Percentiles rank a stretch among this genome's conserved stretches.
These are phyloP conservation scores for Aspergillus egyptiacus DNA, from an alignment of 495 filamentous ascomycete species.

Conservation along the genomic window DNA sequence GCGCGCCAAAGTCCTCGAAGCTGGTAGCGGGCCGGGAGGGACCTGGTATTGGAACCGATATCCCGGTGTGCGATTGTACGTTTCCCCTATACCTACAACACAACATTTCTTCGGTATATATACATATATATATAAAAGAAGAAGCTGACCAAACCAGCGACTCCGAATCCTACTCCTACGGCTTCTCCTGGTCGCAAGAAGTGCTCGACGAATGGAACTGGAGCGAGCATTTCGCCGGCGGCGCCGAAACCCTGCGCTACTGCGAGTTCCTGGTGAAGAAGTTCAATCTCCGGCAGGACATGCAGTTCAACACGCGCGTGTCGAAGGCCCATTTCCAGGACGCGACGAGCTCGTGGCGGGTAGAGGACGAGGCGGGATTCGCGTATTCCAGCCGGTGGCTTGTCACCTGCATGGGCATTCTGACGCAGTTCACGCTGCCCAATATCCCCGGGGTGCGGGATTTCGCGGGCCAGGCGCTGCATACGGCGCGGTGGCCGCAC, in stretches of 20 bases:
- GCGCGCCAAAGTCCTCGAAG: conserved; percentile 41
- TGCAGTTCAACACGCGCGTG: conserved; percentile 25
- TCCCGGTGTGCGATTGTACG: conserved; percentile 26
- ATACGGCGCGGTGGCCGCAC: conserved; percentile 40
- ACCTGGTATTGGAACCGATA: conserved; percentile 40
- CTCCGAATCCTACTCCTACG: conserved; percentile 20
- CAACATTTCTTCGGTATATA: too few species aligned
- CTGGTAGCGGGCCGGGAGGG: conserved; percentile 39
- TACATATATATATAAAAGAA: too few species aligned
- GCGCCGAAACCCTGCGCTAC: conserved; percentile 21
- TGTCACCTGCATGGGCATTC: conserved; percentile 16
- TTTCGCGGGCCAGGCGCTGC: conserved; percentile 27
- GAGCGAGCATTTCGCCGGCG: conserved; percentile 22
- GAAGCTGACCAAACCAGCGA: too few species aligned
- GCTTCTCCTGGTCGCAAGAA: conserved; percentile 20
- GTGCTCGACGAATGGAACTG: conserved; percentile 26
- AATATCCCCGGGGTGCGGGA: conserved; percentile 18
- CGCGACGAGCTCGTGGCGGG: conserved; percentile 8
- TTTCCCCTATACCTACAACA: too few species aligned
- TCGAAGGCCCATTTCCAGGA: conserved; percentile 22
- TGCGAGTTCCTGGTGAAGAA: conserved; percentile 22
- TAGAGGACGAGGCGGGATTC: conserved; percentile 14
- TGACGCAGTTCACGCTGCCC: conserved; percentile 26
- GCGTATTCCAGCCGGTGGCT: conserved; percentile 12
- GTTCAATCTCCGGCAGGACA: conserved; percentile 23